Percentiles rank a stretch among this genome's conserved stretches.
Conservation (phyloP, 129 eudicot genomes). For the Artemisia argyi region DNA sequence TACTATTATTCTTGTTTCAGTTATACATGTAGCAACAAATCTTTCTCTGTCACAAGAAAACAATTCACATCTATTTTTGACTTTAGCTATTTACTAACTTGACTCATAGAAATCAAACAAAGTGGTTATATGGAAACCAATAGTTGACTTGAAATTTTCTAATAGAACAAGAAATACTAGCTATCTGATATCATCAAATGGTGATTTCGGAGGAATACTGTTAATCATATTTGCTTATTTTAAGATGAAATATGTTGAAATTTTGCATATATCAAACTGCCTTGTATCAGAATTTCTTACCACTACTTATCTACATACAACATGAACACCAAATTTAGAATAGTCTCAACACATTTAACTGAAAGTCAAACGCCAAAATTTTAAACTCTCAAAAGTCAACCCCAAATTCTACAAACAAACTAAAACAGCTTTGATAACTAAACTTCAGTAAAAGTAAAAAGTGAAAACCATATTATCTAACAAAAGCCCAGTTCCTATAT, state of each 20-base stretch:
- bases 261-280: too few relatives aligned
- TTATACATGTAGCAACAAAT: too few relatives aligned
- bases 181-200: too few relatives aligned
- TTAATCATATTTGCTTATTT: too few relatives aligned
- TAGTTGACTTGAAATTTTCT: conserved; percentile 2
- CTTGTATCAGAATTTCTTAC: too few relatives aligned
- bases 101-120: conserved; percentile 24
- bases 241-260: too few relatives aligned
- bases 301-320: too few relatives aligned
- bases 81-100: conserved; percentile 10
- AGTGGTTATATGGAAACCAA: neutral
- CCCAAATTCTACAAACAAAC: neutral
- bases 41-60: too few relatives aligned
- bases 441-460: neutral
- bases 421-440: neutral
- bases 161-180: too few relatives aligned
- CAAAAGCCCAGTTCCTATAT: neutral
- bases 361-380: conserved; percentile 27
- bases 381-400: conserved; percentile 10
- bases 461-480: neutral
- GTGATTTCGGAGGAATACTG: too few relatives aligned
- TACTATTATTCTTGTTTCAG: too few relatives aligned
- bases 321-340: too few relatives aligned
- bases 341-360: neutral
- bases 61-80: neutral